A percentile compares a stretch with the other conserved stretches of the same genome.
Evolutionary conservation across 106 monocot species (phyloP).

Genomic region (Amphibolis antarctica): DNA sequence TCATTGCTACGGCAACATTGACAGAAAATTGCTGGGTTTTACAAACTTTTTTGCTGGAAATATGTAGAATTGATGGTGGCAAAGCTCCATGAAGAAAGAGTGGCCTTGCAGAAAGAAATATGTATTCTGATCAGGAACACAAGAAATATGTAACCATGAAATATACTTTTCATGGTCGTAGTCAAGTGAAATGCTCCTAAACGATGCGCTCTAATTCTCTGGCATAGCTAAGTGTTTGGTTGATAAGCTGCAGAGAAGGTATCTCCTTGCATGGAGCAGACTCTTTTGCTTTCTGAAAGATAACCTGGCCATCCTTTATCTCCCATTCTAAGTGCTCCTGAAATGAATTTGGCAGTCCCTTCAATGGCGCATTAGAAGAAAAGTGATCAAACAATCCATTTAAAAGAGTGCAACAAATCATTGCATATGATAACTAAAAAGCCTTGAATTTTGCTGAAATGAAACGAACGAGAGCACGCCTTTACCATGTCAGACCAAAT

Average conservation of each 20-base stretch:
- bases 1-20: too few relatives aligned
- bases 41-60: too few relatives aligned
- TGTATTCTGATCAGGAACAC: not conserved
- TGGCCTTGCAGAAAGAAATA: not conserved
- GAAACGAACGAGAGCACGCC: too few relatives aligned
- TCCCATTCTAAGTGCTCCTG: conserved; percentile 85
- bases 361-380: not conserved
- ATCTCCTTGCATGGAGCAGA: conserved; percentile 89
- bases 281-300: conserved; percentile 81
- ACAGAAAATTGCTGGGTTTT: too few relatives aligned
- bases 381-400: not conserved
- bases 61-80: not conserved
- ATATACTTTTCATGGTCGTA: not conserved
- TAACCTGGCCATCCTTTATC: conserved; percentile 42
- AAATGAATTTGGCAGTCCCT: not conserved
- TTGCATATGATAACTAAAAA: too few relatives aligned
- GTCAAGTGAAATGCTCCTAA: conserved; percentile 7
- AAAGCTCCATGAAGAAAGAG: not conserved
- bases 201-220: conserved; percentile 91
- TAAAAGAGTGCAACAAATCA: not conserved
- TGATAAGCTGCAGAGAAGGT: conserved; percentile 81
- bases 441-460: too few relatives aligned
- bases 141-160: not conserved
- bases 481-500: too few relatives aligned
- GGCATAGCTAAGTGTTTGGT: conserved; percentile 86